Evolutionary conservation across 177 flowering plant genomes (phyloP), one percentile per base, ranked within the genome.

Genomic region (Telopea speciosissima): DNA sequence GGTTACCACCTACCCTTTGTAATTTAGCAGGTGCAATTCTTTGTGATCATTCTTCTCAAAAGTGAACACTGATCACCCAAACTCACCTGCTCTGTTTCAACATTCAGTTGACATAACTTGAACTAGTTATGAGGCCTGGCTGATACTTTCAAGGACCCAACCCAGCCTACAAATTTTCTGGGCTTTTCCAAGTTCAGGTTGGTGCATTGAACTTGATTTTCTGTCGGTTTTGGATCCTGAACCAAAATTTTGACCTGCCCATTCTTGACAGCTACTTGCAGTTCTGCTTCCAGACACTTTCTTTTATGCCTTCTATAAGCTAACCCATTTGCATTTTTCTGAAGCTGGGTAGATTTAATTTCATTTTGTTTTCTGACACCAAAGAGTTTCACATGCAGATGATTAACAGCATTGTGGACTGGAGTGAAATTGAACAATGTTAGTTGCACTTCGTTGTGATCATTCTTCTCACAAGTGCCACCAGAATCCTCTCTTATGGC

Each of bases 401-500:
- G 75, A 68, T 49, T 26, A 17, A 62, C 70, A 65, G 44, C 24
- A 26, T 21, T 26, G 60, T 56, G 28, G 54, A 60, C 11, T 42
- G 62, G 52, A 36, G 70, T 45, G 63, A 45, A 54, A 33, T 26
- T 25, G 24, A 79, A 69, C 33, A 36, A 81, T 75, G 76, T 45
- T 25, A 60, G 28, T 72, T 28, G 70, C 59, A 62, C 12, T 21
- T 62, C 44, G 0, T 70, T 62, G 24, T 68, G 28, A 67, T 69
- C 17, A 36, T 65, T 61, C 33, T 62, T 21, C 33, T 61, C 66
- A 33, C 16, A 19, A 28, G 9, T 3, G 1, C 28, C 31, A 10
- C 8, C 54, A 45, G n/a, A 71, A 67, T 60, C 28, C 28, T 26
- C n/a, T 74, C 74, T 60, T 70, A 87, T 84, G 89, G 86, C 86